Evolutionary conservation across 805 yeast genomes (phyloP).

Genomic region (Spathaspora gorwiae): DNA sequence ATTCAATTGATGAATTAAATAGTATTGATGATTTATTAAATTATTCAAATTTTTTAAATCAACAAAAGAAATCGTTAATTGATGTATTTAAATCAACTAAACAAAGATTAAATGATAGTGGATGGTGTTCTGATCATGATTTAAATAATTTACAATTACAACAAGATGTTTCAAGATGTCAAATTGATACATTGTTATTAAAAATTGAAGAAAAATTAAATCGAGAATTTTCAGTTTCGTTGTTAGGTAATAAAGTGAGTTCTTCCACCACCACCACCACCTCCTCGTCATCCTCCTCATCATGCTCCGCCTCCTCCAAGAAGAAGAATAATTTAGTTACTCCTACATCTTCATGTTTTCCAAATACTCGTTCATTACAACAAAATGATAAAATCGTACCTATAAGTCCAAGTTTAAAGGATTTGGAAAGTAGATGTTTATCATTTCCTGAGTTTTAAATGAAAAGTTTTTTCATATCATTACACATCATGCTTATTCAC

Average conservation of each 20-base stretch:
- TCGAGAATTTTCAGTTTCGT: constrained; percentile 22
- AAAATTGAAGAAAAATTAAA: constrained; percentile 36
- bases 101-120: constrained; percentile 27
- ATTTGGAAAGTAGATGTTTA: constrained; percentile 28
- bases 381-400: constrained; percentile 4
- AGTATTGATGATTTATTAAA: constrained; percentile 20
- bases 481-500: background rate
- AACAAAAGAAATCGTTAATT: constrained; percentile 29
- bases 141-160: constrained; percentile 36
- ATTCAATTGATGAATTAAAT: constrained; percentile 19
- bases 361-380: background rate
- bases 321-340: too few relatives aligned
- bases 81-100: constrained; percentile 32
- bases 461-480: background rate
- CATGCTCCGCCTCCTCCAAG: background rate
- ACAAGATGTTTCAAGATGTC: constrained; percentile 31
- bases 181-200: constrained; percentile 33
- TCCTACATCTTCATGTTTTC: background rate
- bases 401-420: constrained; percentile 28
- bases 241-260: constrained; percentile 7
- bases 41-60: constrained; percentile 27
- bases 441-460: constrained; percentile 16
- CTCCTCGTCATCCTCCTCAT: background rate
- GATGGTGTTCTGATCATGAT: constrained; percentile 42
- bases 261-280: background rate